Base-by-base conservation (phyloP, 1,139 yeast species). In the Geotrichum reessii region DNA sequence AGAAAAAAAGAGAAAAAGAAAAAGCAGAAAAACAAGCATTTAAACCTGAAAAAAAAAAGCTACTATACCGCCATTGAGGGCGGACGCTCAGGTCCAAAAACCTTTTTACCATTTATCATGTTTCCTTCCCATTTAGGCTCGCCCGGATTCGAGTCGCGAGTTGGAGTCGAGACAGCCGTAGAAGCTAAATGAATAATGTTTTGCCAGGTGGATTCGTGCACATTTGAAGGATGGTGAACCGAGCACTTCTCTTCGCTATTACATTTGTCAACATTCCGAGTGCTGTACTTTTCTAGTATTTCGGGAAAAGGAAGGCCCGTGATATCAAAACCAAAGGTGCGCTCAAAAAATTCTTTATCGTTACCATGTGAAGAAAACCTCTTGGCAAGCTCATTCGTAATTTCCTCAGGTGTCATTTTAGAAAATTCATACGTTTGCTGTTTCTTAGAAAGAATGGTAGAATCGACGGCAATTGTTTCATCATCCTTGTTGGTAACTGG, bases 1-100 rank as follows among this genome's bases (percentile, higher is more conserved):
- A 28, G 33, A 12, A 19, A 24, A 33, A 22, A 4, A 24, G 27
- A 22, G 2, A 50, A 33, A 31, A 6, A 25, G 4, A 14, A n/a
- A 49, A 49, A 49, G 31, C 4, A 17, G 12, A 25, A 50, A 33
- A 33, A 33, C n/a, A n/a, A n/a, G n/a, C n/a, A n/a, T n/a, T n/a
- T n/a, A n/a, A n/a, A n/a, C n/a, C n/a, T n/a, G 21, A 14, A 19
- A 7, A 21, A 50, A 27, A 27, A 21, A 17, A 33, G 28, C n/a
- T 21, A 48, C 51, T 17, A 25, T 19, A 14, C 31, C 17, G 50
- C 2, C 65, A 63, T 58, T 11, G 59, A 50, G 11, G 67, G 67
- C 1, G 67, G 67, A 25, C 64, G 47, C 22, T 63, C 66, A 8
- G 67, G 67, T 1, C 67, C 67, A 58, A 58, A 64, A n/a, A 59